Evolutionary conservation across 495 filamentous ascomycete genomes (phyloP), one percentile per base, ranked within the genome.

Genomic region (Mycothermus thermophilus): DNA sequence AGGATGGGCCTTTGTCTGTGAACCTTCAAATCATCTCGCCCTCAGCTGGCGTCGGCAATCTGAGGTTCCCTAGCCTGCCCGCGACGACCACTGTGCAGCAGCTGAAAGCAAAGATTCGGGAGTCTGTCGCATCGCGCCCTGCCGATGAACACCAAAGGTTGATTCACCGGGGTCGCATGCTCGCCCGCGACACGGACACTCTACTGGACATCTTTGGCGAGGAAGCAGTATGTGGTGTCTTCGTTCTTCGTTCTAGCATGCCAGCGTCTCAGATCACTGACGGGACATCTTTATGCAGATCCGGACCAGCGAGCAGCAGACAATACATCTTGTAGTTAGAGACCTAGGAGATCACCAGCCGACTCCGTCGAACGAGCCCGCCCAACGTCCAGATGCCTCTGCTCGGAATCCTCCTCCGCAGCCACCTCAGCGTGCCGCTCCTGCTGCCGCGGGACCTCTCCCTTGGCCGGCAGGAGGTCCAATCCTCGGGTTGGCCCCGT

Each of bases 11-110:
- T 39, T 30, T 47, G 26, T 47, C 41, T 9, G 63, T 81, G 42
- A 71, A 66, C 19, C 55, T 85, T 19, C 64, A 78, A 43, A 60
- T 83, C 27, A 44, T 83, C 8, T 81, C 76, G 42, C 78, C 77
- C 3, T 75, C 75, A 1, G 47, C 64, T 20, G 69, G 71, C 16
- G 61, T 75, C 29, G 62, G 63, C 18, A 67, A 64, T 5, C 52
- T 80, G 24, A 63, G 62, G 12, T 66, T 83, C 34, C 47, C 62
- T 2, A 53, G 62, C 13, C 36, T 82, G 11, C 55, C 72, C 3
- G 54, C 64, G 4, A 54, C 67, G 1, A 70, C 67, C 0, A 82
- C 75, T 2, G 47, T 84, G 21, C 66, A 58, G 11, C 56, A 74
- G 41, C 50, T 86, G 13, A 80, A 76, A 47, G 57, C 59, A 4